Evolutionary conservation across 129 eudicot genomes (phyloP), one percentile per base, ranked within the genome.

Genomic region (Oenanthe sinensis): DNA sequence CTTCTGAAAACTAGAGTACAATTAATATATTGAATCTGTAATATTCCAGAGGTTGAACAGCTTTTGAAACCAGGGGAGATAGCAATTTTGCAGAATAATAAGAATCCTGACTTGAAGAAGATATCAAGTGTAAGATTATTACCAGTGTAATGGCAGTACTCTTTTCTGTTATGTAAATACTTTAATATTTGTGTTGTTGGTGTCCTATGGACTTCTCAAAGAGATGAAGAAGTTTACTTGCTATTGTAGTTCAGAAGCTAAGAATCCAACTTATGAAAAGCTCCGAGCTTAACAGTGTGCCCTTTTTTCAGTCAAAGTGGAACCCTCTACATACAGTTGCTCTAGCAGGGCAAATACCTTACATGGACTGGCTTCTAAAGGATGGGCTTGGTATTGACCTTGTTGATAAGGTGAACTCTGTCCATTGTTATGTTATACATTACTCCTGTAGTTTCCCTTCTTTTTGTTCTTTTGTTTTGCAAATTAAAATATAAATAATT

Each of bases 341-440:
- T 37, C 84, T 91, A 82, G 90, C 93, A 40, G 98, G 98, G 36
- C 98, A 94, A 79, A 91, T 94, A 78, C 89, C 80, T 80, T 89
- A 79, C 79, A 88, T 94, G 88, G 98, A 91, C 84, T 81, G 48
- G 49, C 90, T 94, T 78, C 86, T 91, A 67, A 87, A 76, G 26
- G 79, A 87, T 65, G 97, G 96, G 48, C 80, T 84, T 78, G 76
- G 86, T 73, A 87, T 94, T 76, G 91, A 94, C 84, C 74, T 58
- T 36, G 85, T 81, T 81, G 97, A 94, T 83, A 91, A 87, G 91
- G 98, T 91, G 77, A 55, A 78, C 42, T 20, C 8, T 45, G 37
- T 73, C 12, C 55, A 37, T 78, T 22, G 68, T 75, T 58, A 40
- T 8, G 11, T 10, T 40, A 75, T 26, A 28, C 54, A 33, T 15